phyloP scores from a whole-genome alignment of 2,329 filamentous ascomycete species.

The Thermoascus crustaceus region DNA sequence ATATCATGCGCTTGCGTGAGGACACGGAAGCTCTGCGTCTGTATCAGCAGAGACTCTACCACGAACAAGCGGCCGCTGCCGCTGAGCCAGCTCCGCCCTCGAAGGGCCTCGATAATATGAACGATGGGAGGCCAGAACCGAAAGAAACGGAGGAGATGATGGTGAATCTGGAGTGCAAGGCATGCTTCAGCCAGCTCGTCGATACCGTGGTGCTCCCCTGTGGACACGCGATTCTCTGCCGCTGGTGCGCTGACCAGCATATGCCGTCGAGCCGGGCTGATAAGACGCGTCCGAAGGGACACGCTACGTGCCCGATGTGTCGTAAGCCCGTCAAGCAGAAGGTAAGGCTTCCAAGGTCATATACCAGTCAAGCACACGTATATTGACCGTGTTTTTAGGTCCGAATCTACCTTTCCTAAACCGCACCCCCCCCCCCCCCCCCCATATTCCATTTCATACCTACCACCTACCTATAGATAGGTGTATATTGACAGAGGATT shows the following conservation, averaged over 20 bases:
- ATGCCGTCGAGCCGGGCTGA: constrained; percentile 38
- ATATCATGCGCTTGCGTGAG: constrained; percentile 8
- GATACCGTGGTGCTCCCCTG: constrained; percentile 47
- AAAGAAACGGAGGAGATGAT: constrained; percentile 43
- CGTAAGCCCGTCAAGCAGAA: constrained; percentile 19
- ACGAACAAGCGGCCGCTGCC: constrained; percentile 1
- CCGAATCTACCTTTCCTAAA: constrained; percentile 6
- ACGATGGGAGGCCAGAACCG: constrained; percentile 39
- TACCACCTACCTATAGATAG: no score
- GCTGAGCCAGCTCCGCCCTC: constrained; percentile 3
- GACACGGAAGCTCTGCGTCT: constrained; percentile 8
- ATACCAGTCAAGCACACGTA: neutral
- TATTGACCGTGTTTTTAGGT: constrained; percentile 5
- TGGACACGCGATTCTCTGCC: constrained; percentile 48
- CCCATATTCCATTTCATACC: no score
- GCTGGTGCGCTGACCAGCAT: constrained; percentile 47
- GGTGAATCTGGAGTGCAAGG: constrained; percentile 43
- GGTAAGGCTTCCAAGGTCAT: constrained; percentile 11
- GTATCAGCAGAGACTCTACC: constrained; percentile 6
- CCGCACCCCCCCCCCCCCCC: no score
- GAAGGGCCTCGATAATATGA: constrained; percentile 38
- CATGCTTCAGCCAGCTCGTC: constrained; percentile 46
- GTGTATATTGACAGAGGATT: no score
- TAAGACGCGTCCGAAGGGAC: constrained; percentile 11
- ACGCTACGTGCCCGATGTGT: constrained; percentile 22